Evolutionary conservation across 805 yeast species (phyloP), one percentile per base, ranked within the genome.

Genomic region (Candida arabinofermentans): DNA sequence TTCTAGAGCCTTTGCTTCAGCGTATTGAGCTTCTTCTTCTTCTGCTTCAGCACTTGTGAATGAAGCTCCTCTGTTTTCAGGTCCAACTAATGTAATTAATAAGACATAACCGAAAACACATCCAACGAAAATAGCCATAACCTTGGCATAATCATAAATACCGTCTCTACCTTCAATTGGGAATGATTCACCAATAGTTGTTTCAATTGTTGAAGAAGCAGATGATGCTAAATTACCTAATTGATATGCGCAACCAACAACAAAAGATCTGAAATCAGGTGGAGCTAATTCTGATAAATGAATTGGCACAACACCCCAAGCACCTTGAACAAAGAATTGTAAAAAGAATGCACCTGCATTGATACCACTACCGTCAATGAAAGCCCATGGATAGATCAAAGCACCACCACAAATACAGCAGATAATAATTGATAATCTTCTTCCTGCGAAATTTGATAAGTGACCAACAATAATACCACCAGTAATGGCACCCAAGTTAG

Each of bases 171-270:
- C 55, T 14, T 50, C 47, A 10, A 71, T 41, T 45, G 77, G 77
- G 66, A 78, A 80, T 30, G 66, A 48, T 48, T 73, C 76, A 44
- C 86, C 86, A 47, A 81, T 71, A 17, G 78, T 76, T 24, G 81
- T 64, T 61, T 81, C 85, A 48, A 81, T 81, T n/a, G 86, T 81
- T 0, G 84, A 75, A 2, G 83, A 75, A 3, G 86, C 85, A 30
- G 82, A 75, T 1, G 83, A 75, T 18, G 79, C 79, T 55, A 81
- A 67, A 62, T 81, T 81, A 66, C 87, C 87, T 50, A 81, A 65
- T 59, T 81, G 86, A 58, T 81, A 81, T 18, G 83, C 69, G 26
- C 72, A 70, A 57, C 87, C 87, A 33, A 76, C 73, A 39, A 79
- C 75, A 45, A 81, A 77, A 8, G 86, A 70, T 60, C 81, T 70